Base-by-base conservation (phyloP, 2,329 filamentous ascomycete species). In the Penicillium concentricum region DNA sequence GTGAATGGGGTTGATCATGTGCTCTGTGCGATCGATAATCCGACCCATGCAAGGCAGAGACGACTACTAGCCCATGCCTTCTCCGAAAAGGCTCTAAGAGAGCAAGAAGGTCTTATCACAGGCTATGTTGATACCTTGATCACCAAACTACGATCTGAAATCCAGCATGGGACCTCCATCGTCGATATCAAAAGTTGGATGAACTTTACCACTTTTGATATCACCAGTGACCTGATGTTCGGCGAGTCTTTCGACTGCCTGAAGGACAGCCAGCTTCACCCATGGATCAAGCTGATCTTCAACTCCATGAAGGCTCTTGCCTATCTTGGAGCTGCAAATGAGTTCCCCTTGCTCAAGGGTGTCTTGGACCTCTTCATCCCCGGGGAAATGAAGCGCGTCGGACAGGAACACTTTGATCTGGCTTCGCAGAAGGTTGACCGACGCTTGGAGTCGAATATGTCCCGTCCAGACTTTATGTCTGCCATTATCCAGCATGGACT, bases 231-330 rank as follows among this genome's bases (percentile, higher is more conserved):
- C 22, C 57, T 78, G 5, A 70, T 70, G 30, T 76, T 77, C 46
- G 73, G 75, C 2, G 69, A 76, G 47, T 67, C 71, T 6, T 79
- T 79, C 47, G 64, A 68, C 5, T 78, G 73, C 49, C 61, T 79
- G 2, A 62, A 73, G 39, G 69, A 67, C n/a, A 69, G 61, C 2
- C 67, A 66, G 18, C 64, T 71, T 5, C 76, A 79, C 53, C 68
- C 72, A 3, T 79, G 76, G 73, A 74, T 79, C 9, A 63, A 67
- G 0, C 63, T 75, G 18, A 69, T 79, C 2, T 67, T 70, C 44
- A 60, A 62, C 35, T 65, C 65, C 1, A 67, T 74, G 46, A 66
- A 64, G 22, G 59, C 58, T 20, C 24, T 70, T 38, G 51, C 61
- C 1, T 38, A 63, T 4, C 39, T 58, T 20, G 58, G 61, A 4